Evolutionary conservation across 768 basidiomycete species (phyloP).

Genomic region (Leucocoprinus birnbaumii): DNA sequence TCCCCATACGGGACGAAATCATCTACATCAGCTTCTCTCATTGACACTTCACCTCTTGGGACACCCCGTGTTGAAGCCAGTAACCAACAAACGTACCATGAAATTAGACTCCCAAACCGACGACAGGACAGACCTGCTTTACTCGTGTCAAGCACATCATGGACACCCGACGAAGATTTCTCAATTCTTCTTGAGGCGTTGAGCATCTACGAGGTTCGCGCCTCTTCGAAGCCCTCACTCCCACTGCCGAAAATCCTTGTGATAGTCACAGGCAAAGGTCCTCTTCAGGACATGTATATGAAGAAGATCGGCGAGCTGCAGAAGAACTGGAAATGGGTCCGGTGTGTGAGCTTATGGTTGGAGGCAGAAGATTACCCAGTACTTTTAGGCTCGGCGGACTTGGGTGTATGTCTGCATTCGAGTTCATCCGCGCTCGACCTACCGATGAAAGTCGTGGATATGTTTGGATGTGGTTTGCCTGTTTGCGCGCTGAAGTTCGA

Average conservation of each 20-base stretch:
- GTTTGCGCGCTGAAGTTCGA: constrained; percentile 87
- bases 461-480: constrained; percentile 96
- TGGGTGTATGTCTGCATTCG: constrained; percentile 88
- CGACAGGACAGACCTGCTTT: constrained; percentile 80
- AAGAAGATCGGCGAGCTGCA: constrained; percentile 55
- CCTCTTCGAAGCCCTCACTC: constrained; percentile 22
- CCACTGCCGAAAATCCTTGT: constrained; percentile 77
- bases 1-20: neutral
- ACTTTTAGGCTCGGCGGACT: constrained; percentile 84
- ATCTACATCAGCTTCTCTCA: neutral
- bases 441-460: constrained; percentile 99
- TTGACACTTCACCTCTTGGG: constrained; percentile 1
- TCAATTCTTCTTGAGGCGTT: constrained; percentile 78
- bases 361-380: constrained; percentile 88
- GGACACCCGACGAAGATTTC: constrained; percentile 98
- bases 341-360: constrained; percentile 83
- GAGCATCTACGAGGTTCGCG: constrained; percentile 61
- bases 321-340: constrained; percentile 71
- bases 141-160: constrained; percentile 89
- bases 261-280: constrained; percentile 90
- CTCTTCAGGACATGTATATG: constrained; percentile 75
- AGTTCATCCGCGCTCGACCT: constrained; percentile 90
- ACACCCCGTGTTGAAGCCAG: constrained; percentile 25
- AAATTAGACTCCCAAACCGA: constrained; percentile 40
- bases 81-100: constrained; percentile 24